Percentiles rank a stretch among this genome's conserved stretches.
phyloP scores from a whole-genome alignment of 306 rosid genomes.

The Vicia villosa region DNA sequence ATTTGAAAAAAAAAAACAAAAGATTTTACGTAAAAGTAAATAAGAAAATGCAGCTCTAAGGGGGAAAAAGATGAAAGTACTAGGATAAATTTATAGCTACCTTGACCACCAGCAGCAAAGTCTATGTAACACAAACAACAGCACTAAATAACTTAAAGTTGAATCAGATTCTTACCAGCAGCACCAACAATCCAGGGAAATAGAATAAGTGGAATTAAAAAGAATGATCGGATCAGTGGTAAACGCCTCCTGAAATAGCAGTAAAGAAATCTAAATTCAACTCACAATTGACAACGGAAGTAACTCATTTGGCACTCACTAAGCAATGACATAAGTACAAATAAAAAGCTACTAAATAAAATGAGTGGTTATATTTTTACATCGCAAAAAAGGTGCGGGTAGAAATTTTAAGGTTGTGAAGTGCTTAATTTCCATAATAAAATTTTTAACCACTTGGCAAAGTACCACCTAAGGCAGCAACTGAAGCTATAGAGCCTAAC shows the following conservation, averaged over 20 bases:
- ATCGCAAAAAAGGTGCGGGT: not conserved
- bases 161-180: slow-evolving; percentile 61
- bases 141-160: slow-evolving; percentile 5
- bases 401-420: not conserved
- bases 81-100: not conserved
- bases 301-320: slow-evolving; percentile 28
- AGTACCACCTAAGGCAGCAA: slow-evolving; percentile 13
- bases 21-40: slow-evolving; percentile 11
- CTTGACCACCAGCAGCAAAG: slow-evolving; percentile 25
- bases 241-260: slow-evolving; percentile 84
- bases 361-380: not conserved
- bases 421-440: not conserved
- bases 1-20: slow-evolving; percentile 1
- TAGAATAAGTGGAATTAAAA: slow-evolving; percentile 77
- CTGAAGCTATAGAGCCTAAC: slow-evolving; percentile 13
- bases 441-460: not conserved
- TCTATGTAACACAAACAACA: slow-evolving; percentile 10
- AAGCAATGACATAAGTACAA: not conserved
- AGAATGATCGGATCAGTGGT: slow-evolving; percentile 74
- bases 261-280: slow-evolving; percentile 11
- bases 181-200: slow-evolving; percentile 87
- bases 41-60: too few relatives aligned
- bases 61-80: not conserved
- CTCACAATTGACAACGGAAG: slow-evolving; percentile 1
- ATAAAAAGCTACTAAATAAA: not conserved